These are phyloP conservation scores for Hypoxylon perforatum DNA, from an alignment of 495 filamentous ascomycete genomes.

Conservation along the genomic window DNA sequence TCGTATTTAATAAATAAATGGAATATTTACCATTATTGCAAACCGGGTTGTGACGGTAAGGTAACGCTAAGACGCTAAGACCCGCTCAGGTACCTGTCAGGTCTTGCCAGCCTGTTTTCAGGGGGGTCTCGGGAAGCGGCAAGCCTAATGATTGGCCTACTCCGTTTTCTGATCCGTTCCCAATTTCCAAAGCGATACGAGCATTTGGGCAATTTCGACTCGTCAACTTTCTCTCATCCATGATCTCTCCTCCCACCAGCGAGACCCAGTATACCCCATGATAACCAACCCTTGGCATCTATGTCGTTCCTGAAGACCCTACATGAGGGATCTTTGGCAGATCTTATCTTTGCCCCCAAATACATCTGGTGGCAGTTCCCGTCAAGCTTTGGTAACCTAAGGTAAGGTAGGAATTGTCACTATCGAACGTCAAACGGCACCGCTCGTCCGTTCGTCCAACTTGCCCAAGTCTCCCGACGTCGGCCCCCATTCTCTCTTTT, in stretches of 20 bases:
- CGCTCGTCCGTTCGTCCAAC: slow-evolving; percentile 6
- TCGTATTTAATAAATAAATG: no score
- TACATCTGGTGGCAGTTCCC: slow-evolving; percentile 1
- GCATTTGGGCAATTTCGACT: slow-evolving; percentile 33
- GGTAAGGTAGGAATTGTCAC: slow-evolving; percentile 15
- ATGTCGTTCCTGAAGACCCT: slow-evolving; percentile 19
- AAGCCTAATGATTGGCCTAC: slow-evolving; percentile 34
- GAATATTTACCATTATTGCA: no score
- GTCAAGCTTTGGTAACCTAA: slow-evolving; percentile 12
- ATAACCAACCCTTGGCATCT: neutral
- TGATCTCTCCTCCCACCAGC: slow-evolving; percentile 9
- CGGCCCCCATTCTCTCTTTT: neutral
- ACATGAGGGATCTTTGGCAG: slow-evolving; percentile 6
- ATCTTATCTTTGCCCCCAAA: slow-evolving; percentile 11
- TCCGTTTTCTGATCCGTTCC: slow-evolving; percentile 6
- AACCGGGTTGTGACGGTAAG: no score
- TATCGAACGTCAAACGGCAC: slow-evolving; percentile 4
- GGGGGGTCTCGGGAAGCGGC: slow-evolving; percentile 39
- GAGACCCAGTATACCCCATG: neutral
- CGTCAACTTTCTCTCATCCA: slow-evolving; percentile 8
- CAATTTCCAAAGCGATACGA: slow-evolving; percentile 31
- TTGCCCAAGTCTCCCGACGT: slow-evolving; percentile 9
- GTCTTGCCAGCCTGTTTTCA: slow-evolving; percentile 24
- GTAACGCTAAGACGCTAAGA: slow-evolving; percentile 15
- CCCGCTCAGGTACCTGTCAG: slow-evolving; percentile 28